Evolutionary conservation across 257 asterid species (phyloP).

Genomic region (Gentiana straminea): DNA sequence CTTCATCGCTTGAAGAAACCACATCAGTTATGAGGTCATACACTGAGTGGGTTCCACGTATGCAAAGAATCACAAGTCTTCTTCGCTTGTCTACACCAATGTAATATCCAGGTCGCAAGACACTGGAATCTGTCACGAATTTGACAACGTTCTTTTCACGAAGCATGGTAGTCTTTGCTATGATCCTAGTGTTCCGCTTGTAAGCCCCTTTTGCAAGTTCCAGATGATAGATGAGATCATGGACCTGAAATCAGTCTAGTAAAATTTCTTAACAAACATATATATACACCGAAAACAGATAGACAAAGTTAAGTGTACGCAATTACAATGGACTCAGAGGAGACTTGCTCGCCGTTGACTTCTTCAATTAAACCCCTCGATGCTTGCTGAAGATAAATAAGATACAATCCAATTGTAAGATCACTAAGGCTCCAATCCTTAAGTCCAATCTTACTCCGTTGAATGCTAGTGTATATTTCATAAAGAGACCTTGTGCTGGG

Average conservation of each 20-base stretch:
- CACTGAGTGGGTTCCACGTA: conserved; percentile 91
- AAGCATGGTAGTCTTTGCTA: conserved; percentile 82
- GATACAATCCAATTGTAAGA: conserved; percentile 85
- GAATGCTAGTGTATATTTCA: conserved; percentile 75
- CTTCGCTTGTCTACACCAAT: conserved; percentile 68
- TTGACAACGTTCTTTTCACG: conserved; percentile 64
- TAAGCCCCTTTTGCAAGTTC: conserved; percentile 91
- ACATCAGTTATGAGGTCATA: conserved; percentile 81
- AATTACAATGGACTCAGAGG: conserved; percentile 62
- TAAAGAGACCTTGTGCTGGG: conserved; percentile 57
- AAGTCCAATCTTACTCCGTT: conserved; percentile 77
- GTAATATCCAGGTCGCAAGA: conserved; percentile 87
- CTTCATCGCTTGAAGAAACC: conserved; percentile 76
- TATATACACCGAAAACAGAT: background rate
- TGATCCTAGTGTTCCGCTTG: conserved; percentile 47
- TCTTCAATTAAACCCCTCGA: conserved; percentile 50
- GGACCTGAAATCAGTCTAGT: conserved; percentile 36
- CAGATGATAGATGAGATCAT: conserved; percentile 73
- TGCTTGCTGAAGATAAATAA: conserved; percentile 80
- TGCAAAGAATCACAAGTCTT: conserved; percentile 73
- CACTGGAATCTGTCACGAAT: conserved; percentile 59
- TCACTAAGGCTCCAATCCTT: conserved; percentile 96
- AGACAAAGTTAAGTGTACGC: conserved; percentile 9
- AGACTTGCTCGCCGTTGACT: conserved; percentile 61
- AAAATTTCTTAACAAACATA: conserved; percentile 4